Base-by-base conservation (phyloP, 2,329 filamentous ascomycete genomes). In the Rosellinia necatrix region DNA sequence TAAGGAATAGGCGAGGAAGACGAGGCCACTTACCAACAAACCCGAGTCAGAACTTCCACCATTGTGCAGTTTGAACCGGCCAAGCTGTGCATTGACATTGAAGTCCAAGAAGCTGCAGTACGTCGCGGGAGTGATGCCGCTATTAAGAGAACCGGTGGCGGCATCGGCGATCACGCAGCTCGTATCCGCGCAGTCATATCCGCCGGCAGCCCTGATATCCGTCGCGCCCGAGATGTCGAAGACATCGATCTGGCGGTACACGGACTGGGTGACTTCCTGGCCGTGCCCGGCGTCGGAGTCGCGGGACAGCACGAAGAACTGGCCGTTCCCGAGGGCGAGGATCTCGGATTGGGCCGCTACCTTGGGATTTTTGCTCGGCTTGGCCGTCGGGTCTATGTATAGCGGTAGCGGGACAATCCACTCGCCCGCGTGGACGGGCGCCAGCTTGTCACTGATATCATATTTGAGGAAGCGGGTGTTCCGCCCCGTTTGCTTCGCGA, bases 291-390 rank as follows among this genome's bases (percentile, higher is more conserved):
- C 79, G 43, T 72, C 74, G 0, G 79, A 82, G 69, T 91, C 88
- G 21, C 87, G 81, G 0, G 87, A 77, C 2, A 91, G 76, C 4
- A 90, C 74, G 7, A 91, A 75, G 71, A 91, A 89, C 63, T 89
- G 85, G 0, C 79, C 81, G 6, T 80, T 75, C 2, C 80, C 81
- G 38, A 90, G 75, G 59, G 82, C 83, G 65, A 86, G 83, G 27
- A 91, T 81, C 68, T 90, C 88, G 1, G 84, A 88, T 70, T 90
- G 87, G 0, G 82, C 82, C 1, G 88, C 87, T 1, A 84, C 80
- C 51, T 78, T 68, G n/a, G 66, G 66, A 24, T 70, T 74, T 52
- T 69, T 68, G 15, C 77, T 76, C 13, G 77, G 74, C 41, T 80
- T 79, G 49, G 76, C 74, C 10, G 73, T 76, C 6, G 77, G 76